Percentiles rank a stretch among this genome's conserved stretches.
Conservation (phyloP, 2,329 filamentous ascomycete species). For the Clarireedia monteithiana region DNA sequence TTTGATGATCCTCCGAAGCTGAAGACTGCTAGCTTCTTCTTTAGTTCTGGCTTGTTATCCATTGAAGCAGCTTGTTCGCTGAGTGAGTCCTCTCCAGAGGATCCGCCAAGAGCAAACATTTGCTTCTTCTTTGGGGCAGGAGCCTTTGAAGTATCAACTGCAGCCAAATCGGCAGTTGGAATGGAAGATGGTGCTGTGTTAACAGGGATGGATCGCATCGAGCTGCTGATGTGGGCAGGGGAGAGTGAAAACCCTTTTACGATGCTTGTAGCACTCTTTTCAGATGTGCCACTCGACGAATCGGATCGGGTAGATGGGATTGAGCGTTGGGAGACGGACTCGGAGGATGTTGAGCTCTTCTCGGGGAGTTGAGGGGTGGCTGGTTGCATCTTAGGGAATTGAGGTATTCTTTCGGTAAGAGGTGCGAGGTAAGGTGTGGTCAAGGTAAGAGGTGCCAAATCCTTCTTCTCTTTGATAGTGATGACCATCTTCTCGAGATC, state of each 20-base stretch:
- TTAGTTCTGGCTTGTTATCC: constrained; percentile 18
- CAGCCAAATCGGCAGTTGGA: constrained; percentile 45
- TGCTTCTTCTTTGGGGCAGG: constrained; percentile 56
- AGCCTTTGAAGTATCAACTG: constrained; percentile 41
- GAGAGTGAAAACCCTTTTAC: constrained; percentile 88
- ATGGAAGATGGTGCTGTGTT: constrained; percentile 31
- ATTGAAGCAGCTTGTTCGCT: constrained; percentile 27
- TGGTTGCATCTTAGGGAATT: constrained; percentile 35
- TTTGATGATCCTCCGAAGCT: constrained; percentile 74
- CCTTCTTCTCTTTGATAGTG: constrained; percentile 79
- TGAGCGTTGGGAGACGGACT: constrained; percentile 23
- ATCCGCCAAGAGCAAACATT: constrained; percentile 44
- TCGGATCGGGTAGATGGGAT: constrained; percentile 35
- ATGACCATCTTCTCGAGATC: constrained; percentile 92
- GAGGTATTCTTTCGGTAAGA: constrained; percentile 19
- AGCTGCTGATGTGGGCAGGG: constrained; percentile 63
- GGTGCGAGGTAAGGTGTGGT: constrained; percentile 33
- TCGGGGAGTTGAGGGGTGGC: constrained; percentile 34
- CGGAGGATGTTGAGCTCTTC: constrained; percentile 20
- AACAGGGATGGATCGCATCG: constrained; percentile 44
- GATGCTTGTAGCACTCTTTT: constrained; percentile 48
- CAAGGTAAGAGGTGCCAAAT: constrained; percentile 48
- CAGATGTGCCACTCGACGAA: constrained; percentile 21
- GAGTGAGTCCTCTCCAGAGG: constrained; percentile 31
- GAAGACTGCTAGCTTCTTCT: constrained; percentile 57